Percentiles rank a stretch among this genome's conserved stretches.
Conservation (phyloP, 805 yeast species). For the Saccharomyces mikatae region DNA sequence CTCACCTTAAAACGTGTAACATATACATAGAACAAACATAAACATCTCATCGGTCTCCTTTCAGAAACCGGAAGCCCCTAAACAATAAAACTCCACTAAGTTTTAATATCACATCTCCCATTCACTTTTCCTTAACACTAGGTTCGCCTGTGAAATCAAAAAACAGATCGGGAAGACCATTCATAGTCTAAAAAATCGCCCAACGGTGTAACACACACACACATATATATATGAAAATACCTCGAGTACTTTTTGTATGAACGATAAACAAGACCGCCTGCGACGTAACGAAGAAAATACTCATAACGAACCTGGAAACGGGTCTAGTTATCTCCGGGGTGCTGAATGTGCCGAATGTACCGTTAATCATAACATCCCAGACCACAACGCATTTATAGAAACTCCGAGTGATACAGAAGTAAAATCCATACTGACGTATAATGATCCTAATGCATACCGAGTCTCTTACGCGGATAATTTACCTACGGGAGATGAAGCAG, state of each 20-base stretch:
- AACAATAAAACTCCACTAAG: background rate
- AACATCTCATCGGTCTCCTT: background rate
- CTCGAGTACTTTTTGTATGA: background rate
- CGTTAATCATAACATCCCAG: background rate
- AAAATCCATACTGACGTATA: background rate
- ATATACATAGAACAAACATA: background rate
- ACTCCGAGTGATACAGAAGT: background rate
- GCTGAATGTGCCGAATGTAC: background rate
- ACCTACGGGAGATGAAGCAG: background rate
- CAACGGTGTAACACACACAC: background rate
- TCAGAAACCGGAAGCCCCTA: background rate
- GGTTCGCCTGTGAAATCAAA: background rate
- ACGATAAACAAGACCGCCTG: background rate
- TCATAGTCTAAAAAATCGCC: too few species aligned
- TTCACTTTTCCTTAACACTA: background rate
- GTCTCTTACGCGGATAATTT: background rate
- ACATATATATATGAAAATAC: background rate
- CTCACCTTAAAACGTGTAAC: background rate
- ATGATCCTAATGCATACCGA: background rate
- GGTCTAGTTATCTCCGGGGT: background rate
- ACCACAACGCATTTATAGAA: background rate
- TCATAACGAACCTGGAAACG: background rate
- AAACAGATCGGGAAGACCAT: background rate
- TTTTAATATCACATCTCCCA: background rate
- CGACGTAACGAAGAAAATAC: background rate